phyloP scores from a whole-genome alignment of 768 basidiomycete genomes.

The Lentinula boryana region DNA sequence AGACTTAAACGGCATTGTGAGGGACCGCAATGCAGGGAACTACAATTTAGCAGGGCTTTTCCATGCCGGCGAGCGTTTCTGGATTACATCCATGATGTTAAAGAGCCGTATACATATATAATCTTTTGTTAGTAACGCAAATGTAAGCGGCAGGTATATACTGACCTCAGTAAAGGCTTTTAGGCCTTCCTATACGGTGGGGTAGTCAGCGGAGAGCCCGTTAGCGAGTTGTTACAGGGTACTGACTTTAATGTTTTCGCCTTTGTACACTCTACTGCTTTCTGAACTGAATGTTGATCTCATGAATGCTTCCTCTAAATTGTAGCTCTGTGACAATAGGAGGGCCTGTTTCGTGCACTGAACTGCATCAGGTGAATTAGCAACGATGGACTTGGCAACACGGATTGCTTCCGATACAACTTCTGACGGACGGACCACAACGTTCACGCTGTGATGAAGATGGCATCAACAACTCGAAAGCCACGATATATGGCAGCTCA shows the following conservation, averaged over 20 bases:
- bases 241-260: conserved; percentile 63
- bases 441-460: conserved; percentile 40
- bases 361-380: conserved; percentile 75
- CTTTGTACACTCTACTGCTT: conserved; percentile 49
- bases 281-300: conserved; percentile 39
- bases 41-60: conserved; percentile 52
- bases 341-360: conserved; percentile 72
- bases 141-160: not conserved
- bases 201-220: not conserved
- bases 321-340: conserved; percentile 45
- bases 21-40: not conserved
- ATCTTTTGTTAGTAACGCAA: not conserved
- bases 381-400: conserved; percentile 51
- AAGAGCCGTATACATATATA: not conserved
- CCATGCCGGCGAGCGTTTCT: conserved; percentile 51
- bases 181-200: conserved; percentile 53
- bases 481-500: conserved; percentile 30
- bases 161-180: conserved; percentile 59
- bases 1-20: not conserved
- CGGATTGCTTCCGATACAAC: conserved; percentile 58
- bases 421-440: conserved; percentile 49
- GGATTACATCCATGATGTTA: not conserved
- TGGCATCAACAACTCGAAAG: not conserved
- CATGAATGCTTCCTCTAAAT: conserved; percentile 43
- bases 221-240: not conserved